Base-by-base conservation (phyloP, 208 protist species). In the Crithidia fasciculata region DNA sequence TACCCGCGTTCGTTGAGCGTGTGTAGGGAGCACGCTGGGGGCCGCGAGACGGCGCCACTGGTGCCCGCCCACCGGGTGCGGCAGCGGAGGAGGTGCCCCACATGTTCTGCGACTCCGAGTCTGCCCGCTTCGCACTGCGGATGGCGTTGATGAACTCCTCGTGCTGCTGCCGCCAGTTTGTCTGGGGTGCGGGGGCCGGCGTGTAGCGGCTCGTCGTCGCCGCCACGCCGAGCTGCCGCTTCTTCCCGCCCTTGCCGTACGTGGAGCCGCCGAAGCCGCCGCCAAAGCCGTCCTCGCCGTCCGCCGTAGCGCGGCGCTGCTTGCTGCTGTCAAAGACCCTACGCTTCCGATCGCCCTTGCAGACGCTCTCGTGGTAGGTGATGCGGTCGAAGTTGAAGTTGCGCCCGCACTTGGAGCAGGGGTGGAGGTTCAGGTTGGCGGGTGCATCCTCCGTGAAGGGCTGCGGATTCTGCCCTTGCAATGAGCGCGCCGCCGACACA, bases 351-450 rank as follows among this genome's bases (percentile, higher is more conserved):
- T 90, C 72, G 3, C 85, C 88, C 39, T 91, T 90, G 82, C 95
- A 98, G 16, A 95, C 89, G 58, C 88, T 94, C 67, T 97, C 93
- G 83, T 98, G 95, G 74, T 97, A 96, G 13, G 77, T 64, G 41
- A 97, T 87, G 50, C 95, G 90, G 74, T 97, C 92, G 70, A 82
- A 93, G 59, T 90, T 84, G 78, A 98, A 98, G 53, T 45, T 89
- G 39, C 95, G 84, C 12, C 91, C 91, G 56, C 95, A 98, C 64
- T 87, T 88, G 53, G 80, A 81, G 79, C 95, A 98, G n/a, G 88
- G 87, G 69, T 95, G 89, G 16, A 95, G 81, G 66, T 94, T 92
- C 44, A 75, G 60, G 72, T 91, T 93, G 15, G 43, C 59, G 12
- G 45, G 40, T 13, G 53, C 57, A 0, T 41, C 76, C 12, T 72